These are phyloP conservation scores for carrot (Daucus carota) DNA, from an alignment of 129 eudicot species.

Conservation along the genomic window DH1_v3.0 NC_030388.2:29404001-29404500, in stretches of 20 bases:
- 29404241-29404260: slow-evolving; percentile 1
- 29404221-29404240: background rate
- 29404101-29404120: background rate
- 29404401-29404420: no score
- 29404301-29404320: background rate
- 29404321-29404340: background rate
- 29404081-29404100: background rate
- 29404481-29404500: no score
- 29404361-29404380: background rate
- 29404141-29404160: background rate
- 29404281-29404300: background rate
- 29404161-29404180: background rate
- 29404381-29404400: background rate
- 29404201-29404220: background rate
- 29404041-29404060: background rate
- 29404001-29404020: background rate
- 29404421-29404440: no score
- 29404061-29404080: background rate
- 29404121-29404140: background rate
- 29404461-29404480: no score
- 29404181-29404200: background rate
- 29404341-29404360: background rate
- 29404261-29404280: background rate
- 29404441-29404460: no score
- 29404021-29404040: background rate